Evolutionary conservation across 805 yeast species (phyloP).

Genomic region (Candida tibetensis): DNA sequence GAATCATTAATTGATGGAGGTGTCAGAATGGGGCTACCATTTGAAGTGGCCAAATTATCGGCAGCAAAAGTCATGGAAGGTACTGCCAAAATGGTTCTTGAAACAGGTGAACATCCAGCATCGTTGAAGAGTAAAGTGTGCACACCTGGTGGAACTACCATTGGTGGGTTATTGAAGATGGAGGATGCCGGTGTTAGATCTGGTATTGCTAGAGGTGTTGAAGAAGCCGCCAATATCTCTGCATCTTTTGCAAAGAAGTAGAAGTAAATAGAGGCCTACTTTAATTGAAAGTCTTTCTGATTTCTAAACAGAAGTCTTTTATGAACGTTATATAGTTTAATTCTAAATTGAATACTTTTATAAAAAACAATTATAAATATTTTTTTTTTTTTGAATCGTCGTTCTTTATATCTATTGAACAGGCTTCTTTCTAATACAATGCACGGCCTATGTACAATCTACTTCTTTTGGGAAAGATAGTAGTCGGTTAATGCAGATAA

Average conservation of each 20-base stretch:
- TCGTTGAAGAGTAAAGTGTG: slow-evolving; percentile 83
- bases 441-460: no score
- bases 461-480: slow-evolving; percentile 12
- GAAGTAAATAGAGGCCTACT: not conserved
- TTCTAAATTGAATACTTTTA: no score
- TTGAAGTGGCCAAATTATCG: slow-evolving; percentile 73
- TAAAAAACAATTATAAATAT: not conserved
- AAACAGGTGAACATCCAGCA: slow-evolving; percentile 84
- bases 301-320: not conserved
- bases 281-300: not conserved
- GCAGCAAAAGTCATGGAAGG: slow-evolving; percentile 96
- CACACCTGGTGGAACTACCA: slow-evolving; percentile 98
- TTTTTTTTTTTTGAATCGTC: not conserved
- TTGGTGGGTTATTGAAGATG: slow-evolving; percentile 88
- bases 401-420: slow-evolving; percentile 3
- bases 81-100: slow-evolving; percentile 83
- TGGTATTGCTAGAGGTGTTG: slow-evolving; percentile 83
- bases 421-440: no score
- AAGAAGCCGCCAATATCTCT: slow-evolving; percentile 88
- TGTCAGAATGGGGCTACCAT: slow-evolving; percentile 89
- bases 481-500: slow-evolving; percentile 27
- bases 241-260: slow-evolving; percentile 42
- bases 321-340: slow-evolving; percentile 1
- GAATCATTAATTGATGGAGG: slow-evolving; percentile 95
- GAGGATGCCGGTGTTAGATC: slow-evolving; percentile 89